These are phyloP conservation scores for Aureobasidium pullulans DNA, from an alignment of 2,329 filamentous ascomycete genomes.

Conservation along the genomic window DNA sequence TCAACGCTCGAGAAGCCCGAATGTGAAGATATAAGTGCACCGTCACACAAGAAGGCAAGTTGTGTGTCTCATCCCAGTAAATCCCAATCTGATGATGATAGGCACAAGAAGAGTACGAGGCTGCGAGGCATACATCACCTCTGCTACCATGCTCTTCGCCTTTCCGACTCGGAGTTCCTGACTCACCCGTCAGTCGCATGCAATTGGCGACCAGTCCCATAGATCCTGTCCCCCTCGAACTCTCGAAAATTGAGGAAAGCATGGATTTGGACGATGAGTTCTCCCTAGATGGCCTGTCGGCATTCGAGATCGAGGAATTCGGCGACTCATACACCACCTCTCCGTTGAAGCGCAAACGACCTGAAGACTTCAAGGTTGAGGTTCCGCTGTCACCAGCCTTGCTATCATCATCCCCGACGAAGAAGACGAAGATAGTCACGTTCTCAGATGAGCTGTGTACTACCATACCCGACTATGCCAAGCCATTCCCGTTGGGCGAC, in stretches of 20 bases:
- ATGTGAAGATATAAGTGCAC: background rate
- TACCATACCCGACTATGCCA: background rate
- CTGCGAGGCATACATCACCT: background rate
- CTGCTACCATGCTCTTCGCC: background rate
- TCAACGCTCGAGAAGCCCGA: background rate
- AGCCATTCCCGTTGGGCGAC: background rate
- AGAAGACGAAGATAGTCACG: conserved; percentile 4
- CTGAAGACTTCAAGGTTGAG: conserved; percentile 12
- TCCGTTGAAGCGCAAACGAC: background rate
- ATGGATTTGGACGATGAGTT: background rate
- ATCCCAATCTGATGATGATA: background rate
- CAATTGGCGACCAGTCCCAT: background rate
- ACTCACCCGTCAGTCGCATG: background rate
- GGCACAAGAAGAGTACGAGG: background rate
- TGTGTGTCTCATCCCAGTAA: background rate
- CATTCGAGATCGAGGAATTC: background rate
- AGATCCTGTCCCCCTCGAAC: background rate
- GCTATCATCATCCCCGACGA: background rate
- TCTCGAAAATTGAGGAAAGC: background rate
- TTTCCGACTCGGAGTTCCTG: background rate
- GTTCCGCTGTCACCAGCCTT: background rate
- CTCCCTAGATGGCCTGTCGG: background rate
- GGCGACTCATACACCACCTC: background rate
- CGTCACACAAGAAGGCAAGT: background rate
- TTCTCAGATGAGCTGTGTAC: background rate